These are phyloP conservation scores for Blastobotrys persicus DNA, from an alignment of 1,139 yeast species.

Conservation along the genomic window DNA sequence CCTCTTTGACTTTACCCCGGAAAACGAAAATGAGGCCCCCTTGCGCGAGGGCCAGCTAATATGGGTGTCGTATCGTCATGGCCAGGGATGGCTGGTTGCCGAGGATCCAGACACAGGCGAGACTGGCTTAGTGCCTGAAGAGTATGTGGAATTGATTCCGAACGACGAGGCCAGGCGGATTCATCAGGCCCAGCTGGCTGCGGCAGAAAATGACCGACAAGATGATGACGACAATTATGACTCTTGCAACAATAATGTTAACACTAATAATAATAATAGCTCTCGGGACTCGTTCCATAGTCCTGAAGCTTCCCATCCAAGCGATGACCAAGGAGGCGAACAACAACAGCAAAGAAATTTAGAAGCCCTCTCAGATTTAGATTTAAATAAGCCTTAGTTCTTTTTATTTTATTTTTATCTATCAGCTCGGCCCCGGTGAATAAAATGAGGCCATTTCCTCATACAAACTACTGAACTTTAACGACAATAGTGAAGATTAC, in stretches of 20 bases:
- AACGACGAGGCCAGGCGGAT: constrained; percentile 27
- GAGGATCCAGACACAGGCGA: constrained; percentile 74
- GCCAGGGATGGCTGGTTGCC: constrained; percentile 98
- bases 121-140: constrained; percentile 95
- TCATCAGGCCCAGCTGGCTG: constrained; percentile 14
- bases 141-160: constrained; percentile 65
- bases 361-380: not conserved
- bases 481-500: too few species aligned
- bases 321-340: not conserved
- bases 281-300: constrained; percentile 2
- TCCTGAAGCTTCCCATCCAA: not conserved
- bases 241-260: not conserved
- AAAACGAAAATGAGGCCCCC: constrained; percentile 87
- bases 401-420: not conserved
- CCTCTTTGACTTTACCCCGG: constrained; percentile 84
- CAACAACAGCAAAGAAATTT: not conserved
- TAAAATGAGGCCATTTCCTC: too few species aligned
- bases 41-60: constrained; percentile 78
- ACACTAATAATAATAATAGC: not conserved
- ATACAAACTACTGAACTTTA: too few species aligned
- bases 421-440: too few species aligned
- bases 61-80: constrained; percentile 87
- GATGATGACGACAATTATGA: constrained; percentile 15
- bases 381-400: not conserved
- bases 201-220: constrained; percentile 2